Conservation (phyloP, 768 basidiomycete genomes). For the Cystoderma amianthinum region DNA sequence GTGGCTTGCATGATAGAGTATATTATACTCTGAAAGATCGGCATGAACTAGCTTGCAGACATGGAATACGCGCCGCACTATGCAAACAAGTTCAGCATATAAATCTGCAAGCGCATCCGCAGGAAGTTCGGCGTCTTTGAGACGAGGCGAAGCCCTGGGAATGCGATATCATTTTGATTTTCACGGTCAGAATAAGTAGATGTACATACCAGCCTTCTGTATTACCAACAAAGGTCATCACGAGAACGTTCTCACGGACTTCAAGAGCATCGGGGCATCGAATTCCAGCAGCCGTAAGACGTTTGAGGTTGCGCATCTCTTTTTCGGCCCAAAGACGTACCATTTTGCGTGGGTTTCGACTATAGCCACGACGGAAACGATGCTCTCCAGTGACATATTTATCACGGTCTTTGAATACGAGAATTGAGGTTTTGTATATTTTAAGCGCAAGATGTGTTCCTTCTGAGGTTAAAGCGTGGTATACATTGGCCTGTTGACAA, state of each 20-base stretch:
- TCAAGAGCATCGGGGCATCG: constrained; percentile 86
- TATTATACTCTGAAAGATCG: constrained; percentile 97
- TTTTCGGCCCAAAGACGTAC: constrained; percentile 98
- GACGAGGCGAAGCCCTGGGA: constrained; percentile 80
- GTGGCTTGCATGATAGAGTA: constrained; percentile 78
- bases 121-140: constrained; percentile 76
- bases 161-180: constrained; percentile 2
- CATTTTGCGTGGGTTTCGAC: constrained; percentile 96
- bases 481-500: constrained; percentile 81
- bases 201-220: constrained; percentile 67
- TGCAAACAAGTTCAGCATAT: constrained; percentile 76
- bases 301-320: constrained; percentile 92
- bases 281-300: constrained; percentile 78
- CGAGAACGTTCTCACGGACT: constrained; percentile 93
- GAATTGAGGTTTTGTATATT: constrained; percentile 97
- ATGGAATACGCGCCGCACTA: constrained; percentile 80
- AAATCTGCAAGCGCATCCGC: constrained; percentile 44
- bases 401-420: constrained; percentile 96
- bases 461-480: constrained; percentile 68
- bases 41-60: constrained; percentile 93
- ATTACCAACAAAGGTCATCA: constrained; percentile 90
- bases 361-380: constrained; percentile 89
- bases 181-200: constrained; percentile 4
- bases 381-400: constrained; percentile 94
- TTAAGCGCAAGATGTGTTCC: constrained; percentile 79